Base-by-base conservation (phyloP, 129 eudicot genomes). In the Heracleum sosnowskyi region DNA sequence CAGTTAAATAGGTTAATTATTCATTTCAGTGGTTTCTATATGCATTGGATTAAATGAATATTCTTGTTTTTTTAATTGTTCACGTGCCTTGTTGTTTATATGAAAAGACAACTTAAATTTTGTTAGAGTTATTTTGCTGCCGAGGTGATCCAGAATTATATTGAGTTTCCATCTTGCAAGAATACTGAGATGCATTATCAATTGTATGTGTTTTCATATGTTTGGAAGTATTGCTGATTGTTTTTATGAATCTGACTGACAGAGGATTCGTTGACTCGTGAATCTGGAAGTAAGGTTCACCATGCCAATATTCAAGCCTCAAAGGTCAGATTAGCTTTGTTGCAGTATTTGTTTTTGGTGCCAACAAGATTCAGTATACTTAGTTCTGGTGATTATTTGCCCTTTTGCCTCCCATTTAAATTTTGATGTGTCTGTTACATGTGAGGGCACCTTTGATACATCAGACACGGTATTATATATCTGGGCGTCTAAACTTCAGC, bases 241-340 rank as follows among this genome's bases (percentile, higher is more conserved):
- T 6, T 79, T 36, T 11, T 55, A 37, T 53, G 20, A 26, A 44
- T n/a, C n/a, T n/a, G n/a, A 24, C 72, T 87, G 70, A 88, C 96
- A 94, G 98, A 94, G 81, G 97, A 94, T 85, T 90, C 96, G 5
- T 78, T 89, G 83, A 94, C 88, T 69, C 92, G 97, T 66, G 98
- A 94, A 80, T 87, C 93, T 80, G 98, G 98, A 78, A 86, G 75
- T 77, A 91, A 88, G 88, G 98, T 94, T 79, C 98, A 94, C 41
- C 91, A 86, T 90, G 96, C 85, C 35, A 91, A 91, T 83, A 94
- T 94, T 77, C 98, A 91, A 80, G 98, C 98, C 45, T 88, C 98
- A 47, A 91, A 94, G 98, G 98, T 94, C 46, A 40, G 64, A 37
- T n/a, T n/a, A n/a, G n/a, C n/a, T n/a, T 78, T 41, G 2, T 34